Conservation (phyloP, 768 basidiomycete species). For the Rhodosporidiobolus sp. region DNA sequence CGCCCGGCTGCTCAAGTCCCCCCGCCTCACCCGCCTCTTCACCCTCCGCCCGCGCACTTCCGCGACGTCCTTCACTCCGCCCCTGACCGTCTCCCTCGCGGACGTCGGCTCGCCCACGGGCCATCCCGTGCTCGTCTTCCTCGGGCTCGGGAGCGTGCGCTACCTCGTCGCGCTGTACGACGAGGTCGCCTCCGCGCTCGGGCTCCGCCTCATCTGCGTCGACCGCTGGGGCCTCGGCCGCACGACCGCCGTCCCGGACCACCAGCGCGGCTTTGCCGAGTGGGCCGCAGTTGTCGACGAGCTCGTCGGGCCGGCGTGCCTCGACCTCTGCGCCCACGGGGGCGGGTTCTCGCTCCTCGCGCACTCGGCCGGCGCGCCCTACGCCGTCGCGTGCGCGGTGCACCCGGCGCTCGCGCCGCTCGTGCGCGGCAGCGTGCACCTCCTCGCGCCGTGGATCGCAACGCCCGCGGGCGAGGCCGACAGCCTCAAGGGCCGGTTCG, state of each 20-base stretch:
- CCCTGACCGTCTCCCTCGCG: conserved; percentile 60
- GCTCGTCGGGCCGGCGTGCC: conserved; percentile 66
- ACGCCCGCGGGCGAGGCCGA: conserved; percentile 59
- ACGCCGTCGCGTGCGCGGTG: conserved; percentile 81
- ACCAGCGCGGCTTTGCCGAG: conserved; percentile 73
- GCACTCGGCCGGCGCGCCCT: conserved; percentile 92
- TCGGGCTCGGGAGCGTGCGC: conserved; percentile 89
- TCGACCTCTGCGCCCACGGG: conserved; percentile 64
- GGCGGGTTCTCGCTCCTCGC: conserved; percentile 75
- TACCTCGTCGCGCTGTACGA: conserved; percentile 94
- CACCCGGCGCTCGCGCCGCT: conserved; percentile 61
- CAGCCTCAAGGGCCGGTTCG: conserved; percentile 59
- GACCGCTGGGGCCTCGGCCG: conserved; percentile 96
- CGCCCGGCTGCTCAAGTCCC: conserved; percentile 39
- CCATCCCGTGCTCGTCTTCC: conserved; percentile 81
- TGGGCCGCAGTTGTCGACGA: conserved; percentile 90
- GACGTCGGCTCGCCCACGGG: conserved; percentile 85
- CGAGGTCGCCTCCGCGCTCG: conserved; percentile 85
- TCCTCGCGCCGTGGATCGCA: conserved; percentile 96
- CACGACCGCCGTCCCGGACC: conserved; percentile 62
- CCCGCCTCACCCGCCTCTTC: conserved; percentile 75
- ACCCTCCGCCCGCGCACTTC: conserved; percentile 61
- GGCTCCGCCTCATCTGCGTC: conserved; percentile 84
- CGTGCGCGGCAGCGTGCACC: conserved; percentile 75
- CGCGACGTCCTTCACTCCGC: conserved; percentile 60